Base-by-base conservation (phyloP, 202 grass and related monocot genomes). In the Zoysia matrella region DNA sequence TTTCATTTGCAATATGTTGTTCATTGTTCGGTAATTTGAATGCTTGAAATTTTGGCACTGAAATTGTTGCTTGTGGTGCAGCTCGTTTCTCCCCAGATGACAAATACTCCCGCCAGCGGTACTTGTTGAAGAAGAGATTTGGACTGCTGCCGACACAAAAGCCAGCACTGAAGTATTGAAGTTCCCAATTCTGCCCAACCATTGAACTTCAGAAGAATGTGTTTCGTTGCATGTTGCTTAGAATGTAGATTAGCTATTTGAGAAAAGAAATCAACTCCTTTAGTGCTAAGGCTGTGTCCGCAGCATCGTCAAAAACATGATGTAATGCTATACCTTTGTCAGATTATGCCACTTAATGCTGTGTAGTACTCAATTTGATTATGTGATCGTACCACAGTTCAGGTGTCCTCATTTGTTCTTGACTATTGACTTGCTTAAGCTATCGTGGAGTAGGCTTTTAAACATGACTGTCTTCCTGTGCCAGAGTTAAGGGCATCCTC, bases 81-180 rank as follows among this genome's bases (percentile, higher is more conserved):
- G 92, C 92, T 90, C 92, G 86, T 53, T 98, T 95, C 84, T 98
- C 95, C 58, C 90, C 90, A 8, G 92, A 95, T 65, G 95, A 95
- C 70, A 92, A 89, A 68, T 95, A 90, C 14, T 82, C 88, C 2
- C 86, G 88, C 30, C 88, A 98, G 84, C 86, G 88, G 41, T 89
- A 86, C 83, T 77, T 93, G 14, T 70, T 98, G 82, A 98, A 98
- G 82, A 98, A 89, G 82, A 90, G 92, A 70, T 98, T 98, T 85
- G 92, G 90, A 18, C 82, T 98, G 83, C 89, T 95, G 74, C 95
- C 95, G 50, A 95, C 92, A 40, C 95, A 98, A 73, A 60, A 91
- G 79, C 71, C 86, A 62, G 84, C 90, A 47, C 79, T 44, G 0
- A 98, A 95, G 86, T 98, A 98, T 73, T 95, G 73, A 98, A 62